These are phyloP conservation scores for Fusarium coffeatum DNA, from an alignment of 2,329 filamentous ascomycete species.

Conservation along the genomic window DNA sequence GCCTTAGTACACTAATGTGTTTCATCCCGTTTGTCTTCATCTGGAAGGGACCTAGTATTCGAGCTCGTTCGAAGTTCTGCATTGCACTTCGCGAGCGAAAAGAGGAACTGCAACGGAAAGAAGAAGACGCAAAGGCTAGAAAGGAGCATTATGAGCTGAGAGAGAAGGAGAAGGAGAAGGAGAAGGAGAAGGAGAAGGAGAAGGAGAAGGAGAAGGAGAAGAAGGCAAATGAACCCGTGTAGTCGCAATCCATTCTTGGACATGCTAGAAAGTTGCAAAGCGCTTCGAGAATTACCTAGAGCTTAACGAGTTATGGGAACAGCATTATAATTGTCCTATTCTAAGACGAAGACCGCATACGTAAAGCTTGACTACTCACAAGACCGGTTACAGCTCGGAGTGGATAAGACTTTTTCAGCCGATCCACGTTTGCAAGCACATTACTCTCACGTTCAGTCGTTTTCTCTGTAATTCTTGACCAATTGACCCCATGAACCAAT, in stretches of 20 bases:
- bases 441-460: neutral
- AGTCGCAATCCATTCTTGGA: neutral
- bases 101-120: constrained; percentile 57
- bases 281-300: neutral
- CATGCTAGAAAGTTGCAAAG: neutral
- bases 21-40: constrained; percentile 65
- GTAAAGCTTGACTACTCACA: constrained; percentile 3
- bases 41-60: constrained; percentile 66
- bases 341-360: constrained; percentile 6
- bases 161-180: constrained; percentile 37
- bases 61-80: constrained; percentile 70
- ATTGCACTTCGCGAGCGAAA: constrained; percentile 66
- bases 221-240: constrained; percentile 28
- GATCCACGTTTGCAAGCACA: neutral
- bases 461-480: neutral
- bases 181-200: constrained; percentile 36
- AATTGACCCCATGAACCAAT: neutral
- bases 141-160: constrained; percentile 39
- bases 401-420: constrained; percentile 2
- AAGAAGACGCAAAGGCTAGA: constrained; percentile 52
- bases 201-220: constrained; percentile 34
- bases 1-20: constrained; percentile 62
- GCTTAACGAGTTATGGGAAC: neutral
- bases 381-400: constrained; percentile 4
- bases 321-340: neutral